Evolutionary conservation across 805 yeast species (phyloP), one percentile per base, ranked within the genome.

Genomic region (Candida ascalaphidarum): DNA sequence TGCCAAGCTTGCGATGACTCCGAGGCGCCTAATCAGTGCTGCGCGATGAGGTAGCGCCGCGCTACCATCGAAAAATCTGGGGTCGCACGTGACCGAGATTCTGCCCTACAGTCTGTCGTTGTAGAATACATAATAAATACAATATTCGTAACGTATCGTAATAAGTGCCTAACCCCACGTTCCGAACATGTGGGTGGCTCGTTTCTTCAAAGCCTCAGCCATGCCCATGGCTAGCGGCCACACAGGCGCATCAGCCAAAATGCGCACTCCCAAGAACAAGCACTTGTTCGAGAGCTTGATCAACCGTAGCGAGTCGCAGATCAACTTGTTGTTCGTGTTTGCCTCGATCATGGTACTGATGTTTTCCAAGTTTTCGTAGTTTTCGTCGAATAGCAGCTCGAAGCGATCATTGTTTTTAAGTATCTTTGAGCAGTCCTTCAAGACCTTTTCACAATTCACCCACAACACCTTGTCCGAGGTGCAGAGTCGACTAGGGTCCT

Each of bases 161-260:
- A n/a, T n/a, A n/a, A n/a, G n/a, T n/a, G n/a, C n/a, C n/a, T n/a
- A n/a, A n/a, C n/a, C n/a, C n/a, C n/a, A n/a, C n/a, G n/a, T n/a
- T n/a, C n/a, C n/a, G n/a, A n/a, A n/a, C 18, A 10, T 22, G 17
- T 42, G 35, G 27, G 36, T 39, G 19, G 47, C 48, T 44, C 86
- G 67, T 18, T 76, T 69, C 46, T 78, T 81, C 42, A 81, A 60
- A 2, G 85, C 86, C 46, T 81, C 89, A 0, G 89, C 89, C 58
- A 81, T 79, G 12, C 78, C 71, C 49, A 81, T 57, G 1, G 86
- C 82, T 28, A 81, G 68, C 0, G 92, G 92, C 94, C 94, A 81
- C 15, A 81, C 79, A 11, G 92, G 92, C 0, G 88, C 88, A 58
- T 81, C 92, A 4, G 86, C 85, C 28, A 81, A 59, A 17, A 81